phyloP scores from a whole-genome alignment of 1,284 basidiomycete genomes.

The Irpex sp. region DNA sequence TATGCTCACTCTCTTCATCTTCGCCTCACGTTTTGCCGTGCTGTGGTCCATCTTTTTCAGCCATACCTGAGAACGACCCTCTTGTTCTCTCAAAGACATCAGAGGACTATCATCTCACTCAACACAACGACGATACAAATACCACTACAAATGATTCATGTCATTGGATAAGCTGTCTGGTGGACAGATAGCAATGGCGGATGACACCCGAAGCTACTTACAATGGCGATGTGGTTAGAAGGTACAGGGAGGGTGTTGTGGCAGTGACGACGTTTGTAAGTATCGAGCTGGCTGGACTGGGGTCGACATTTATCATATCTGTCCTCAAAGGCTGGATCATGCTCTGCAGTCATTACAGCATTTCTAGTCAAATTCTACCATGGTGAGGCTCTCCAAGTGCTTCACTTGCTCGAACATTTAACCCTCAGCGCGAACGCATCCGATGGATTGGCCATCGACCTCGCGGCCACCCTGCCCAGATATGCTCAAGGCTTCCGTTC shows the following conservation, averaged over 20 bases:
- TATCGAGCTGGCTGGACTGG: not conserved
- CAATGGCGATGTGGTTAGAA: not conserved
- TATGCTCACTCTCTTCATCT: too few species aligned
- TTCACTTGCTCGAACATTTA: not conserved
- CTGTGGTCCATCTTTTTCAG: too few species aligned
- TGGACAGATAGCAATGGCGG: not conserved
- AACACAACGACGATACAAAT: not conserved
- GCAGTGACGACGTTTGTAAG: not conserved
- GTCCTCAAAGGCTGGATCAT: conserved; percentile 10
- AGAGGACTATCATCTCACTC: not conserved
- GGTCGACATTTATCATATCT: not conserved
- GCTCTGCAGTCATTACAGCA: conserved; percentile 15
- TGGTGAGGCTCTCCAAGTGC: not conserved
- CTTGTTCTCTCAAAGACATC: not conserved
- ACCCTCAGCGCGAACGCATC: not conserved
- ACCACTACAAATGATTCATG: not conserved
- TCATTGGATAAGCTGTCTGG: not conserved
- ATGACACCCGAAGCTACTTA: not conserved
- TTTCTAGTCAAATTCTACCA: conserved; percentile 12
- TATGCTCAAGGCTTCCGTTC: not conserved
- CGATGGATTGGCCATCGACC: not conserved
- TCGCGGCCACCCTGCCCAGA: not conserved
- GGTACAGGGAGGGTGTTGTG: not conserved
- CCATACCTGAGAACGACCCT: not conserved
- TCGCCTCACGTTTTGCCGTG: too few species aligned